phyloP scores from a whole-genome alignment of 768 basidiomycete species.

The Kondoa malvinella region DNA sequence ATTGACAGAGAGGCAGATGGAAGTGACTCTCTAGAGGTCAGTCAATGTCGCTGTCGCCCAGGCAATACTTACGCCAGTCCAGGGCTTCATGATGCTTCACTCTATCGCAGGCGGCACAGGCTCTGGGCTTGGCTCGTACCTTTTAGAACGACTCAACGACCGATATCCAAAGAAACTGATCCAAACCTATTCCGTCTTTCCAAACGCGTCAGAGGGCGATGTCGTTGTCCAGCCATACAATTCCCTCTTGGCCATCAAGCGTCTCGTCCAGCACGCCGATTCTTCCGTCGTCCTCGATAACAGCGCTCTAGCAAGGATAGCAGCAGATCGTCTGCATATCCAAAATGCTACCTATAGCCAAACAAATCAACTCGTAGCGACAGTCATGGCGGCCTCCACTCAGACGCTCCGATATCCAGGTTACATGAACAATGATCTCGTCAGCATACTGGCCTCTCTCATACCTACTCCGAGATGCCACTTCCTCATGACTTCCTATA shows the following conservation, averaged over 20 bases:
- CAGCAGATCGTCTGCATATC: conserved; percentile 73
- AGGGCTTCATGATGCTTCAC: conserved; percentile 99
- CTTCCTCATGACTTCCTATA: conserved; percentile 97
- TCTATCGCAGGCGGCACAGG: conserved; percentile 98
- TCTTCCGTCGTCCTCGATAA: conserved; percentile 96
- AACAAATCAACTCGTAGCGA: conserved; percentile 44
- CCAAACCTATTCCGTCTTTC: conserved; percentile 97
- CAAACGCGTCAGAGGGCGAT: conserved; percentile 69
- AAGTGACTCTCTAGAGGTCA: conserved; percentile 84
- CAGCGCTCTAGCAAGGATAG: conserved; percentile 77
- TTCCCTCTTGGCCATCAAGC: conserved; percentile 75
- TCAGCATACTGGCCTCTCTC: conserved; percentile 86
- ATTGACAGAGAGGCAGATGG: conserved; percentile 95
- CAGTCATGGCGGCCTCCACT: conserved; percentile 94
- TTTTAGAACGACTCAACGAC: conserved; percentile 89
- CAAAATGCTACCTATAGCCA: conserved; percentile 38
- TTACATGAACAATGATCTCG: conserved; percentile 98
- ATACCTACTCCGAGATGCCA: conserved; percentile 96
- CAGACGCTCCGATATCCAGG: conserved; percentile 92
- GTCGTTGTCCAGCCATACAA: conserved; percentile 99
- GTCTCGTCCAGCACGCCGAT: conserved; percentile 88
- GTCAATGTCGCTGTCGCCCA: conserved; percentile 22
- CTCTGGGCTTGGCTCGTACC: conserved; percentile 92
- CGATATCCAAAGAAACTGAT: conserved; percentile 98
- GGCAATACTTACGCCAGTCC: neutral